Conservation (phyloP, 371 early-diverging fungal genomes). For the Lichtheimia ornata region DNA sequence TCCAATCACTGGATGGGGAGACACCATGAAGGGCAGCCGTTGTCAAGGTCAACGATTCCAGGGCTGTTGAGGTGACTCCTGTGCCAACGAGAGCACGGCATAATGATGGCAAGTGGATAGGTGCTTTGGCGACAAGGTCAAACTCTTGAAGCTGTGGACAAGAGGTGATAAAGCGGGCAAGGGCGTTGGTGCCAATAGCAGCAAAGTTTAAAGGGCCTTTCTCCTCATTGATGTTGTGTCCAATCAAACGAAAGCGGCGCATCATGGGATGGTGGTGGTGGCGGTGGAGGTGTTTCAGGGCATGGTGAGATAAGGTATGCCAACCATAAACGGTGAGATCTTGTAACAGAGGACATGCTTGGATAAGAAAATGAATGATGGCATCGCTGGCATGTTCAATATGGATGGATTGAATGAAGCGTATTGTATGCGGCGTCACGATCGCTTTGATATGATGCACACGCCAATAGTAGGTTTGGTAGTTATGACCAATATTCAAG, state of each 20-base stretch:
- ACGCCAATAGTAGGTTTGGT: conserved; percentile 18
- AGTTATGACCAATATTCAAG: not conserved
- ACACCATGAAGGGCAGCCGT: not conserved
- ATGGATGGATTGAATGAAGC: conserved; percentile 25
- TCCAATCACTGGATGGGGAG: not conserved
- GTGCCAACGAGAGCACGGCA: not conserved
- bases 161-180: conserved; percentile 24
- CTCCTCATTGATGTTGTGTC: conserved; percentile 2
- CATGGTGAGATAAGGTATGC: conserved; percentile 38
- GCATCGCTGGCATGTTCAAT: conserved; percentile 35
- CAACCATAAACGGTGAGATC: conserved; percentile 30
- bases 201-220: conserved; percentile 9
- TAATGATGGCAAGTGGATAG: conserved; percentile 34
- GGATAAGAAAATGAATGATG: conserved; percentile 28
- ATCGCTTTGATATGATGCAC: conserved; percentile 18
- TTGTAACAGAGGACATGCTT: conserved; percentile 25
- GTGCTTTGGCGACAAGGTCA: conserved; percentile 23
- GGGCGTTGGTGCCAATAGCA: conserved; percentile 30
- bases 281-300: conserved; percentile 12
- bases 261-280: conserved; percentile 13
- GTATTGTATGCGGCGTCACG: conserved; percentile 20
- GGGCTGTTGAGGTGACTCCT: not conserved
- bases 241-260: conserved; percentile 16
- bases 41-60: not conserved
- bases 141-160: conserved; percentile 26